These are phyloP conservation scores for Solanum rostratum DNA, from an alignment of 257 asterid species.

Conservation along the genomic window DNA sequence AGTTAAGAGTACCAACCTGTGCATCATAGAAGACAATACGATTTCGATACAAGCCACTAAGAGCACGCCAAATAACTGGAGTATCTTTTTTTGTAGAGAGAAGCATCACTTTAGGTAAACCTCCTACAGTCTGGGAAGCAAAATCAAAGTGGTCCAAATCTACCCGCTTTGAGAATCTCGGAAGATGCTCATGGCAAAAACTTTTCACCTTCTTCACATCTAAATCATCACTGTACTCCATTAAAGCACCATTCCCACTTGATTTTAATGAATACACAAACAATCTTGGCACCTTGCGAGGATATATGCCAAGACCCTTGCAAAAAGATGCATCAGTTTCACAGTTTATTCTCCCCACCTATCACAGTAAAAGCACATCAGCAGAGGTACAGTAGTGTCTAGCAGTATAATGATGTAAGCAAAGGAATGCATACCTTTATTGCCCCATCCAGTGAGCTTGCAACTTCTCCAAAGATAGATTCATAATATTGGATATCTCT, in stretches of 20 bases:
- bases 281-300: conserved; percentile 52
- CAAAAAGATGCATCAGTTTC: conserved; percentile 61
- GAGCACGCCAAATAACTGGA: conserved; percentile 85
- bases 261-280: conserved; percentile 49
- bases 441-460: conserved; percentile 58
- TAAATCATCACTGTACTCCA: conserved; percentile 63
- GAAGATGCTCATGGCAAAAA: conserved; percentile 63
- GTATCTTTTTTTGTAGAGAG: conserved; percentile 80
- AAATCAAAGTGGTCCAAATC: conserved; percentile 33
- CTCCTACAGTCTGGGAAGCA: conserved; percentile 29
- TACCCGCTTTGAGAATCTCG: conserved; percentile 80
- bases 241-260: conserved; percentile 46
- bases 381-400: background rate
- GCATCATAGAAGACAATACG: conserved; percentile 65
- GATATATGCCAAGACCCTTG: conserved; percentile 55
- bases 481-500: conserved; percentile 47
- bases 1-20: conserved; percentile 32
- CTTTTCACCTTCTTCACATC: conserved; percentile 48
- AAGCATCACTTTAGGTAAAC: conserved; percentile 66
- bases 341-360: conserved; percentile 82
- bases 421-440: conserved; percentile 46
- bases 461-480: conserved; percentile 42
- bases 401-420: background rate
- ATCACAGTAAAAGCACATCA: conserved; percentile 4
- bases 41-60: conserved; percentile 71